Evolutionary conservation across 2,329 filamentous ascomycete genomes (phyloP), one percentile per base, ranked within the genome.

Genomic region (Podosphaera fusca): DNA sequence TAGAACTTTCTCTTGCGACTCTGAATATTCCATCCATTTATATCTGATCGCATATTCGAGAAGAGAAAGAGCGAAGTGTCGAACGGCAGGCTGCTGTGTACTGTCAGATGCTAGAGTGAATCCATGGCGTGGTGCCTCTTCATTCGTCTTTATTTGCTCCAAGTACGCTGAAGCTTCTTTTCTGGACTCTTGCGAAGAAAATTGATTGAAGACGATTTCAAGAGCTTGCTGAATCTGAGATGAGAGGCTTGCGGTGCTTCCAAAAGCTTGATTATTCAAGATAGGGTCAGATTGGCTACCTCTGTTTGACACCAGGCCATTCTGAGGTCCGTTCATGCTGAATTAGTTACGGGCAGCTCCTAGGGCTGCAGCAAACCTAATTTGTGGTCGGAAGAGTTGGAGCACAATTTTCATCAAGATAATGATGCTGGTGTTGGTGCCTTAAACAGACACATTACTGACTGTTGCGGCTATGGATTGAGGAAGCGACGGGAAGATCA

Each of bases 1-100:
- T 57, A 98, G 71, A 56, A 79, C 77, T 34, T 73, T 71, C 21
- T 80, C 79, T 68, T 95, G 82, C 30, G 81, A 78, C 34, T 75
- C 70, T 29, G 75, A 78, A 65, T 89, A 88, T 54, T 83, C 79
- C 40, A 81, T 77, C 80, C 88, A 95, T 63, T 80, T 81, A 70
- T 94, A 89, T 63, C 83, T 85, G 67, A 96, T 84, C 51, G 87
- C 82, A 70, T 94, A 84, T 66, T 95, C 90, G 62, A 98, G 79
- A 58, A 98, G 76, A 34, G 89, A 94, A 36, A 98, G 77, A 58
- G 89, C 92, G 69, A 94, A 98, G 71, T 96, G 89, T 64, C 92
- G 84, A 58, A 96, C 85, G 57, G 92, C 78, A 46, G 87, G 80
- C 56, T 85, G 78, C 67, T 94, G 87, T 42, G 76, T 73, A 65